Base-by-base conservation (phyloP, 2,329 filamentous ascomycete species). In the Hymenoscyphus fraxineus region DNA sequence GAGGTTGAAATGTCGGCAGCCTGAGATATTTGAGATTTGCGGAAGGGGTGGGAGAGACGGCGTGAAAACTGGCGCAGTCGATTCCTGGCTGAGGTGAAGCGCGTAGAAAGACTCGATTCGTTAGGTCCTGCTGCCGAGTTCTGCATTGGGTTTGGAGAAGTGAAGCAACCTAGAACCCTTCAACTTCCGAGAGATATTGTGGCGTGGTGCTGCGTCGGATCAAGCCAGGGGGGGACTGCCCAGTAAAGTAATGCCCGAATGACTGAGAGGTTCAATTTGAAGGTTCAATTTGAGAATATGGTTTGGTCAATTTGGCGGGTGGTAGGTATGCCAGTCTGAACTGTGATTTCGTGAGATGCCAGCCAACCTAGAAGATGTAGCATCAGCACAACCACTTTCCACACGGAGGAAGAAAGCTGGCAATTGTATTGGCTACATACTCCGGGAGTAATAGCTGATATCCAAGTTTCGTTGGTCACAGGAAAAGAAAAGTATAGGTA, bases 51-150 rank as follows among this genome's bases (percentile, higher is more conserved):
- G 2, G 64, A 65, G 15, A 72, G 32, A 27, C 63, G 66, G 13
- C 60, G 63, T 10, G 66, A 66, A 27, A 73, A 22, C 35, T 67
- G 65, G 39, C 68, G 68, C 55, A 73, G 63, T 32, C 67, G 66
- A 16, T 64, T 60, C 31, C 66, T 60, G 19, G 68, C 67, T 44
- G 51, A 65, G 22, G 57, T 55, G n/a, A 68, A 55, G 55, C 63
- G 69, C 19, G 38, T 63, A 38, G 64, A 60, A 31, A 64, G 57
- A 47, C 56, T 67, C 59, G n/a, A 47, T 60, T 66, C 54, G 47
- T 54, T 13, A 22, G 47, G 9, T 54, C 22, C 27, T 51, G 10
- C 62, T 60, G 58, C 38, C 65, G 47, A 22, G 47, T 65, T 57
- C 63, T 66, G 65, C 58, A 67, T 69, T 40, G 54, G 40, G 55